These are phyloP conservation scores for Plantago lanceolata DNA, from an alignment of 305 asterid genomes.

Conservation along the genomic window DNA sequence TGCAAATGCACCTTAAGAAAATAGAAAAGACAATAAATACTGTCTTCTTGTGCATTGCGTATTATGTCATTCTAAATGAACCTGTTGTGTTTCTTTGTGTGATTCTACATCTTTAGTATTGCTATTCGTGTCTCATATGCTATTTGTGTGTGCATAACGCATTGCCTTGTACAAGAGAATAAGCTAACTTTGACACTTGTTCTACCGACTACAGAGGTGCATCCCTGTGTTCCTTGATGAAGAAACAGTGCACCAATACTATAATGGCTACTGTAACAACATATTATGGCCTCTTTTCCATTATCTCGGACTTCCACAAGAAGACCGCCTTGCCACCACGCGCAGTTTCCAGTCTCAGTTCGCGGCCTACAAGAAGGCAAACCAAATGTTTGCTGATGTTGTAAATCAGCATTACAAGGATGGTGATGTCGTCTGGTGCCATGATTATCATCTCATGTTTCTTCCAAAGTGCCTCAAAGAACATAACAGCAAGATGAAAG, in stretches of 20 bases:
- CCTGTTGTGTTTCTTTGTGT: not conserved
- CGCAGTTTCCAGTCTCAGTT: conserved; percentile 88
- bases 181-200: not conserved
- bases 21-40: too few species aligned
- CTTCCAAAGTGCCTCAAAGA: conserved; percentile 79
- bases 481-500: conserved; percentile 64
- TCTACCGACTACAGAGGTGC: conserved; percentile 55
- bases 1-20: too few species aligned
- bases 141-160: not conserved
- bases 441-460: conserved; percentile 88
- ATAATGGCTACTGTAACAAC: conserved; percentile 86
- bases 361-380: conserved; percentile 82
- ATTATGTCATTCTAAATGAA: not conserved
- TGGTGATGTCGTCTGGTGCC: conserved; percentile 92
- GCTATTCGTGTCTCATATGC: not conserved
- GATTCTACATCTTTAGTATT: not conserved
- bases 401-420: conserved; percentile 72
- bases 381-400: conserved; percentile 84
- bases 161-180: not conserved
- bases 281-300: conserved; percentile 94
- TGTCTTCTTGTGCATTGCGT: not conserved
- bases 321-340: conserved; percentile 87
- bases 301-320: conserved; percentile 89
- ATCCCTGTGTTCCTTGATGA: conserved; percentile 88
- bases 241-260: conserved; percentile 75